Base-by-base conservation (phyloP, 2,329 filamentous ascomycete genomes). In the Phaeophleospora eucalypticola region DNA sequence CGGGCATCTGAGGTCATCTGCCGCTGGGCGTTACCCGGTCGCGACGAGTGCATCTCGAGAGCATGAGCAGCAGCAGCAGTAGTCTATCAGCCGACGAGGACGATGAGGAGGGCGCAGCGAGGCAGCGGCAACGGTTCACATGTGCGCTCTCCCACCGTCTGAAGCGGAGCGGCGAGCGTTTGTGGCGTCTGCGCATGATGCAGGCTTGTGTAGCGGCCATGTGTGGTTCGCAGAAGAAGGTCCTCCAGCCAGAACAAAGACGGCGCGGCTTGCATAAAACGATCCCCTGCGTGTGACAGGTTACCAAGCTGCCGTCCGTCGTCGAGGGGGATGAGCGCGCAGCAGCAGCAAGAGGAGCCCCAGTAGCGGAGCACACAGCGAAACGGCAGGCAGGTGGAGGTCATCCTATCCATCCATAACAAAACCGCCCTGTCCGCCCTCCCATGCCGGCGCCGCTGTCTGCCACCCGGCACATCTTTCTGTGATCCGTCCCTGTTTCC, bases 241-340 rank as follows among this genome's bases (percentile, higher is more conserved):
- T 12, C 12, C 12, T 6, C 24, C 24, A 29, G 24, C 24, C 24
- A 29, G 53, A 58, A 61, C 58, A 60, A 61, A 61, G 58, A 48
- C 58, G 59, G 58, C 44, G 43, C 48, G 58, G 58, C 61, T 62
- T 60, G 61, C 60, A 63, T 52, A 53, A 58, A 57, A 58, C 56
- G 57, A 49, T 51, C 45, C 50, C 51, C 43, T 53, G 51, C 50
- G 50, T 58, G 54, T 52, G 50, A 57, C 55, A 57, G 48, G 50
- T 58, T 44, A 36, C 39, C 24, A 29, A 29, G 24, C 7, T 29
- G 24, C 24, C 12, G 14, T 19, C 20, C 12, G 39, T 40, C 19
- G 38, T 27, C 38, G 14, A 17, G 24, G 20, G 17, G 21, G 38
- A 29, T 29, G 38, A 24, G 38, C 15, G 36, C n/a, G 3, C 29